A percentile compares a stretch with the other conserved stretches of the same genome.
These are phyloP conservation scores for Solanum aculeatissimum DNA, from an alignment of 305 asterid species.

Conservation along the genomic window DNA sequence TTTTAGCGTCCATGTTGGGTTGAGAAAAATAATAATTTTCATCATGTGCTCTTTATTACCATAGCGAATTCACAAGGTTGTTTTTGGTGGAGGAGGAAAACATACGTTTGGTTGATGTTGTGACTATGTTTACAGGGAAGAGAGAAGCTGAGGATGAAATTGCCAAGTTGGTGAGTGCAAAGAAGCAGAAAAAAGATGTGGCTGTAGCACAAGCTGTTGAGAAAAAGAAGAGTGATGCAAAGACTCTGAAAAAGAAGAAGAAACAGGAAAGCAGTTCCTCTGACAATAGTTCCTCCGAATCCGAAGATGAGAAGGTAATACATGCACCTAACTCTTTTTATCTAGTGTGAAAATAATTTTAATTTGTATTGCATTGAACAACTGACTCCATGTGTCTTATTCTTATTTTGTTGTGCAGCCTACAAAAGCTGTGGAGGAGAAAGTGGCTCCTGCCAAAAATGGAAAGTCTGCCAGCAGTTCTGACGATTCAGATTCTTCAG, in stretches of 20 bases:
- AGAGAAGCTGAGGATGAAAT: slow-evolving; percentile 51
- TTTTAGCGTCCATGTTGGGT: neutral
- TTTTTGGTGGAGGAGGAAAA: neutral
- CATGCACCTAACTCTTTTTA: neutral
- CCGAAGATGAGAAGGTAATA: slow-evolving; percentile 34
- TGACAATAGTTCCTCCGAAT: slow-evolving; percentile 19
- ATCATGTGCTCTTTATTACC: neutral
- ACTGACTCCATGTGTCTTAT: neutral
- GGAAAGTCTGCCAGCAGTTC: slow-evolving; percentile 1
- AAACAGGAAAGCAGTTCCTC: slow-evolving; percentile 7
- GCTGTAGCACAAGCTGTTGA: slow-evolving; percentile 13
- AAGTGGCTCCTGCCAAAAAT: neutral
- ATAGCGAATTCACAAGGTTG: neutral
- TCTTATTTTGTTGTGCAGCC: neutral
- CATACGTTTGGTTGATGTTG: neutral
- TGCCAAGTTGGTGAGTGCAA: slow-evolving; percentile 28
- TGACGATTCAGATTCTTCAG: slow-evolving; percentile 1
- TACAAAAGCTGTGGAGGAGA: neutral
- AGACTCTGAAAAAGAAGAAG: slow-evolving; percentile 11
- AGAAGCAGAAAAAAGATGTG: slow-evolving; percentile 44
- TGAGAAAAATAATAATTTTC: neutral
- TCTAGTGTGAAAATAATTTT: neutral
- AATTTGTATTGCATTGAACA: neutral
- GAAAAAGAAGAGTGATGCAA: slow-evolving; percentile 35
- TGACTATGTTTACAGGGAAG: slow-evolving; percentile 30